Evolutionary conservation across 176 grass and related monocot species (phyloP), one percentile per base, ranked within the genome.

Genomic region (Saccharum spontaneum): DNA sequence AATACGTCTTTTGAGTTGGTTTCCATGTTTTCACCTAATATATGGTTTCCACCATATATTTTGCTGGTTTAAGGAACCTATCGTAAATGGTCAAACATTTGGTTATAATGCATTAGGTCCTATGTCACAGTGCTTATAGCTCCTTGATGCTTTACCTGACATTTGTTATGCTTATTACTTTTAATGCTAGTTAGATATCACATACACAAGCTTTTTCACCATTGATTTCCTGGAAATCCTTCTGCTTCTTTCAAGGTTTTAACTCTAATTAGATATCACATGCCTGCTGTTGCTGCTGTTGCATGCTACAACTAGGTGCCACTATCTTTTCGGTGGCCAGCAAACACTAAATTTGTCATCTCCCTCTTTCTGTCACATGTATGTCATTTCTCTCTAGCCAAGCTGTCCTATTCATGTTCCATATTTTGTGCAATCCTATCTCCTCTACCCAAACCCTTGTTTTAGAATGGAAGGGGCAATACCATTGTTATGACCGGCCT

Each of bases 351-450:
- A 24, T 12, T 37, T 20, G 26, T 49, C 49, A 15, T 36, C 17
- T 33, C 39, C 28, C 48, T 4, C 40, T 44, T 30, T 67, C 11
- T 65, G 36, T 80, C 10, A 62, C 59, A 62, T 62, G 23, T 62
- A 62, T 26, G 3, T 3, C 59, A 62, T 48, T 79, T 80, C 10
- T 34, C 28, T 67, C 41, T 44, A 49, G 16, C 24, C 43, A 52
- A 69, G 28, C 30, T 50, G 18, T 67, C 3, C 28, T 34, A 67
- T 67, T 67, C 26, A 0, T 4, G 1, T 39, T 52, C 52, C 6
- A 15, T 61, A 61, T 78, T 75, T 6, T 54, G 72, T 75, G 71
- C 71, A 75, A 75, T 75, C 23, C 26, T 50, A 18, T 20, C 26
- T 17, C 72, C 4, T 55, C 17, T 5, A n/a, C 52, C 73, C 16